Conservation (phyloP, 1,284 basidiomycete species). For the Fomes fomentarius region DNA sequence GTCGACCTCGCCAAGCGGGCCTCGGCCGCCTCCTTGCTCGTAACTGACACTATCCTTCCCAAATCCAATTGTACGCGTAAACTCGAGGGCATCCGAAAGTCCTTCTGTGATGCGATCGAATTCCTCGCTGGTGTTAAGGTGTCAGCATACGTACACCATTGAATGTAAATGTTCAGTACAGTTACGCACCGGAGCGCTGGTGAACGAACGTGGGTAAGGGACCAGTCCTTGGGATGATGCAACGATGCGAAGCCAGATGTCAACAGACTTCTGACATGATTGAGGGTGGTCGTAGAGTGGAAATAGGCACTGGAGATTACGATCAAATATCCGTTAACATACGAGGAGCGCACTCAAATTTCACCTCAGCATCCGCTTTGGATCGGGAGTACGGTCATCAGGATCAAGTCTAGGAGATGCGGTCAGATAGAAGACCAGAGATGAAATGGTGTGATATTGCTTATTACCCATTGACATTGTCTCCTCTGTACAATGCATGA, state of each 20-base stretch:
- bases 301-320: conserved; percentile 82
- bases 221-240: conserved; percentile 92
- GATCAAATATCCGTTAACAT: neutral
- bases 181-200: conserved; percentile 64
- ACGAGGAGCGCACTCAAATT: conserved; percentile 2
- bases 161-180: neutral
- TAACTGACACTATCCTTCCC: conserved; percentile 55
- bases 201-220: conserved; percentile 89
- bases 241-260: conserved; percentile 91
- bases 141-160: neutral
- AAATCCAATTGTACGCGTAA: conserved; percentile 87
- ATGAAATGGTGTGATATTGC: neutral
- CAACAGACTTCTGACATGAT: conserved; percentile 88
- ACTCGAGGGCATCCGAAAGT: conserved; percentile 91
- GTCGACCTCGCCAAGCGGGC: conserved; percentile 89
- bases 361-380: conserved; percentile 83
- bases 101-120: conserved; percentile 87
- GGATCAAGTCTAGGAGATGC: conserved; percentile 56
- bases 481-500: conserved; percentile 61
- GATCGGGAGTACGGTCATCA: conserved; percentile 85
- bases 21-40: conserved; percentile 69
- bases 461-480: conserved; percentile 90
- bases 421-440: neutral
- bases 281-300: conserved; percentile 92
- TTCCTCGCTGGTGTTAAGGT: conserved; percentile 54